Evolutionary conservation across 2,329 filamentous ascomycete genomes (phyloP).

Genomic region (Alternaria brassicae): DNA sequence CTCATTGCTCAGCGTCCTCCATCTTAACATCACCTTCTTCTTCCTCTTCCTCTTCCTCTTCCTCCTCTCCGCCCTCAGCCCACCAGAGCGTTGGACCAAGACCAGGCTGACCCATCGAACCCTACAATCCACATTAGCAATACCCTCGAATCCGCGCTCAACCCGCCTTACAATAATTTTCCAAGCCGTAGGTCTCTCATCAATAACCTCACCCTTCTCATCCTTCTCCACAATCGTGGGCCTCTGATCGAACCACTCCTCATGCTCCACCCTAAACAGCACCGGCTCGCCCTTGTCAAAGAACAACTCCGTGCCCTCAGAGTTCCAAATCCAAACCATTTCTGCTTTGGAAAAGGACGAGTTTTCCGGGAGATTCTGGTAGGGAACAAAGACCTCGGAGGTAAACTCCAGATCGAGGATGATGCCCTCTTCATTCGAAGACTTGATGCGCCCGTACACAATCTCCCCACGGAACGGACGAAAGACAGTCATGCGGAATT

Average conservation of each 20-base stretch:
- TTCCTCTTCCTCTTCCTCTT: conserved; percentile 36
- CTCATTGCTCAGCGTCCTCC: conserved; percentile 33
- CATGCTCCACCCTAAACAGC: conserved; percentile 81
- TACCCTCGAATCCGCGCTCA: neutral
- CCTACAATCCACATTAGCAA: conserved; percentile 35
- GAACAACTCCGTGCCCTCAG: conserved; percentile 75
- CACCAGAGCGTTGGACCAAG: conserved; percentile 60
- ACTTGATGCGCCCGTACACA: conserved; percentile 81
- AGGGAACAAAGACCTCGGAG: conserved; percentile 83
- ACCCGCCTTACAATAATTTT: conserved; percentile 60
- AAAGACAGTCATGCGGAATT: conserved; percentile 93
- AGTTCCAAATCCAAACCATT: conserved; percentile 84
- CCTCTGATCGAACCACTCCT: conserved; percentile 90
- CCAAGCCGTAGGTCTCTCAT: conserved; percentile 73
- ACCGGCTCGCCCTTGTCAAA: conserved; percentile 92
- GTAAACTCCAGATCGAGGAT: conserved; percentile 89
- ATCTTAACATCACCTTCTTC: conserved; percentile 40
- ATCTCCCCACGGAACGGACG: conserved; percentile 96
- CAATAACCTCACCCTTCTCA: conserved; percentile 67
- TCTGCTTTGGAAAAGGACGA: conserved; percentile 76
- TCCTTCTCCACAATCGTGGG: conserved; percentile 77
- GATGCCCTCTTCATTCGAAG: conserved; percentile 74
- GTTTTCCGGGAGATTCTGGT: conserved; percentile 43
- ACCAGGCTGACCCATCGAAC: conserved; percentile 57
- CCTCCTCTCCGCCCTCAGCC: conserved; percentile 41